Percentiles rank a stretch among this genome's conserved stretches.
Evolutionary conservation across 1,284 basidiomycete genomes (phyloP).

Genomic region (Heliocybe sulcata): DNA sequence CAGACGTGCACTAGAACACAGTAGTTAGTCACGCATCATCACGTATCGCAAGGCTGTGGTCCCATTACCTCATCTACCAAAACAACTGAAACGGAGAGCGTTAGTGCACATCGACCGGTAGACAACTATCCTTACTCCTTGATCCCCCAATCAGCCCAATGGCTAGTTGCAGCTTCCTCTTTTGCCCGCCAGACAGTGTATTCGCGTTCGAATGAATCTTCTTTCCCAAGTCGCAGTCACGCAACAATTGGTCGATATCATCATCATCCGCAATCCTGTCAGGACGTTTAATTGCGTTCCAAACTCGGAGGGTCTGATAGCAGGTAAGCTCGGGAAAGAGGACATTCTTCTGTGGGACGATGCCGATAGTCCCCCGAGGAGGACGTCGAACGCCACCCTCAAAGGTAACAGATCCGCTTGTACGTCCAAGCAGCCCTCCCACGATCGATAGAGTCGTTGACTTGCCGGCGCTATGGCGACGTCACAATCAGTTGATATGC

Average conservation of each 20-base stretch:
- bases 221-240: constrained; percentile 62
- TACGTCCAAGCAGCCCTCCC: constrained; percentile 51
- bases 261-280: constrained; percentile 41
- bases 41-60: neutral
- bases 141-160: constrained; percentile 73
- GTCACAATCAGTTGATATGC: neutral
- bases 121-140: constrained; percentile 34
- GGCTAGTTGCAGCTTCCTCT: constrained; percentile 75
- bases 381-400: constrained; percentile 45
- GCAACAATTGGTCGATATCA: constrained; percentile 55
- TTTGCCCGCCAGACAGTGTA: constrained; percentile 74
- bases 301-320: constrained; percentile 65
- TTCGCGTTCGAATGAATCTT: constrained; percentile 63
- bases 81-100: constrained; percentile 37
- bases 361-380: constrained; percentile 58
- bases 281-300: constrained; percentile 69
- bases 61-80: constrained; percentile 56
- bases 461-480: constrained; percentile 61
- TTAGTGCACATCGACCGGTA: constrained; percentile 1
- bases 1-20: constrained; percentile 54
- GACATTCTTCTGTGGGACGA: constrained; percentile 81
- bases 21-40: neutral
- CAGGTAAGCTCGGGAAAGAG: constrained; percentile 74
- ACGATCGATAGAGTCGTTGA: constrained; percentile 67
- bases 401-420: constrained; percentile 55